A percentile compares a stretch with the other conserved stretches of the same genome.
Conservation (phyloP, 176 grass and related monocot genomes). For the Carex pumila region DNA sequence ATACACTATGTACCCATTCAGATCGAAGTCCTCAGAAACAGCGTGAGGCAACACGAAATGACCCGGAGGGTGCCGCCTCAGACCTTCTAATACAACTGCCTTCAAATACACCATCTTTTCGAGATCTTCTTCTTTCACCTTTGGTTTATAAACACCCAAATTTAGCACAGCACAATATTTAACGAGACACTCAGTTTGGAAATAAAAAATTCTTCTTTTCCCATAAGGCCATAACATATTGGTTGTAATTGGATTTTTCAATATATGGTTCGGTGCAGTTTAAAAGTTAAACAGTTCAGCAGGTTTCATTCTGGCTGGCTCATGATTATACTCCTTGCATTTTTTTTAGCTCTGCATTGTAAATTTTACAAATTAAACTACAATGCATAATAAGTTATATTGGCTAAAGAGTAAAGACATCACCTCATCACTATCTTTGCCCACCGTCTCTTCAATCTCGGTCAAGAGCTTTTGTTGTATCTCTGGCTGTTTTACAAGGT, state of each 20-base stretch:
- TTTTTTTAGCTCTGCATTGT: neutral
- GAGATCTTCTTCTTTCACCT: constrained; percentile 26
- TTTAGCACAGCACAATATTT: neutral
- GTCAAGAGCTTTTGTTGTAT: constrained; percentile 19
- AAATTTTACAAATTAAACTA: neutral
- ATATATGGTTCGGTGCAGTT: neutral
- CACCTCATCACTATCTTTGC: constrained; percentile 6
- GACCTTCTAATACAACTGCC: constrained; percentile 30
- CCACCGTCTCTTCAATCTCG: constrained; percentile 19
- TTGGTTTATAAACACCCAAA: neutral
- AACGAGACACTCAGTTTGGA: neutral
- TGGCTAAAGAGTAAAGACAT: neutral
- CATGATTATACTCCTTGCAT: neutral
- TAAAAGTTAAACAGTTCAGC: neutral
- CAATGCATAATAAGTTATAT: neutral
- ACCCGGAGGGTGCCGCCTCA: constrained; percentile 30
- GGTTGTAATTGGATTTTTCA: neutral
- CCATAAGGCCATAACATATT: neutral
- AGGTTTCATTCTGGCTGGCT: neutral
- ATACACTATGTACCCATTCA: neutral
- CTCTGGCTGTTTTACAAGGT: constrained; percentile 22
- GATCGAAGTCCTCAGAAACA: constrained; percentile 3
- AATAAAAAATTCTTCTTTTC: neutral
- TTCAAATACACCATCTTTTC: constrained; percentile 27
- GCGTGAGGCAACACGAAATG: constrained; percentile 32